Evolutionary conservation across 1,284 basidiomycete species (phyloP), one percentile per base, ranked within the genome.

Genomic region (Trichosporon sp.): DNA sequence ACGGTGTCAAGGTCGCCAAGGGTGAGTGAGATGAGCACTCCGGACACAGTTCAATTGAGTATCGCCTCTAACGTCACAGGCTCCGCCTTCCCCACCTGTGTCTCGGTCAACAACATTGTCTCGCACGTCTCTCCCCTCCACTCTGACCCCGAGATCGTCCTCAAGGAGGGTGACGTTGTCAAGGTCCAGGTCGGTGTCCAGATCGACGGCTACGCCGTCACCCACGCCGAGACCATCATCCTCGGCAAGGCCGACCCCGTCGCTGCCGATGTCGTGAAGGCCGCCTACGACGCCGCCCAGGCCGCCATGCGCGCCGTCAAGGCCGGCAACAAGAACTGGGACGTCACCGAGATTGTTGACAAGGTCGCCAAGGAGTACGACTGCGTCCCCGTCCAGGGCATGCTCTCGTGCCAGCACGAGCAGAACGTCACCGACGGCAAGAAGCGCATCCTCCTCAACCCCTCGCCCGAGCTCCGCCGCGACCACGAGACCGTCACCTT

Each of bases 361-460:
- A 91, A 91, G 79, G 87, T 90, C 56, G 87, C 89, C 27, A 85
- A 88, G 21, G 87, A 89, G 65, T 95, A 90, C 86, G 87, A 87
- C 73, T 93, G 92, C 86, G 91, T 92, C 79, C 90, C 92, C 67
- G 92, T 97, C 65, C 94, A 96, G 86, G 93, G 93, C 88, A 83
- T 76, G 87, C 83, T 78, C 66, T 77, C 78, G 62, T 83, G 81
- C 75, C 80, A 81, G 83, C 94, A 98, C 82, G 87, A 89, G 34
- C 91, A 96, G 82, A 94, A 96, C 80, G 90, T 94, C 72, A 95
- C 97, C 77, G 95, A 98, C 84, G 94, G 94, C 73, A 97, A 96
- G 88, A 98, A 98, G 87, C 89, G 95, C 69, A 86, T 99, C 83
- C 92, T 97, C 74, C 85, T 95, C 71, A 95, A 95, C 86, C 94